A percentile compares a stretch with the other conserved stretches of the same genome.
Conservation (phyloP, 768 basidiomycete genomes). For the Boletus pseudopeckii region DNA sequence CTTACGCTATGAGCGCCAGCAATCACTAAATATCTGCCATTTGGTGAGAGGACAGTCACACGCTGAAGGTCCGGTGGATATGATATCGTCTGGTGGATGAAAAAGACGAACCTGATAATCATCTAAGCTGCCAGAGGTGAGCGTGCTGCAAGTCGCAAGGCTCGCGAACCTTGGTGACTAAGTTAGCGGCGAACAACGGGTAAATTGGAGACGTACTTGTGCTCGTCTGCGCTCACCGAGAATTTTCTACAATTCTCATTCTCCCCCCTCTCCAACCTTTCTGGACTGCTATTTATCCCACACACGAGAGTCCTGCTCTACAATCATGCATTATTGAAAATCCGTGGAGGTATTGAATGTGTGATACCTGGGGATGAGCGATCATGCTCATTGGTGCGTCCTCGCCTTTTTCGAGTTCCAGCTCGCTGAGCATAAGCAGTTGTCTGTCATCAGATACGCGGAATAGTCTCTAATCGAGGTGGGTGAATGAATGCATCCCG, state of each 20-base stretch:
- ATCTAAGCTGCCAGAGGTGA: constrained; percentile 56
- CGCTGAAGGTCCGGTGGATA: constrained; percentile 44
- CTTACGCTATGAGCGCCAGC: constrained; percentile 72
- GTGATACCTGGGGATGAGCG: constrained; percentile 53
- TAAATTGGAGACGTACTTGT: constrained; percentile 46
- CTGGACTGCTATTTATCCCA: constrained; percentile 79
- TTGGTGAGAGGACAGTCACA: constrained; percentile 79
- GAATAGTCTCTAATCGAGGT: constrained; percentile 58
- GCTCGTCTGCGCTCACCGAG: constrained; percentile 40
- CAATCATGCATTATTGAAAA: not conserved
- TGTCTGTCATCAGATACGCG: constrained; percentile 50
- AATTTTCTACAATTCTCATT: constrained; percentile 89
- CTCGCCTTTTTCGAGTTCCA: constrained; percentile 74
- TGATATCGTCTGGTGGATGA: not conserved
- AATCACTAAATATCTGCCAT: constrained; percentile 59
- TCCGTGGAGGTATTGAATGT: not conserved
- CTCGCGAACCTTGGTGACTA: constrained; percentile 17
- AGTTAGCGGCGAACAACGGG: constrained; percentile 9
- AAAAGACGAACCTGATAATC: constrained; percentile 79
- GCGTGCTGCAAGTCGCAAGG: constrained; percentile 54
- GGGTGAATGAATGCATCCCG: constrained; percentile 2
- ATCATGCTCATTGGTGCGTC: constrained; percentile 98
- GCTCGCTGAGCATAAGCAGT: constrained; percentile 59
- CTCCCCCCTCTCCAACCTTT: constrained; percentile 55
- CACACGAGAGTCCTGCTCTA: constrained; percentile 63